A percentile compares a stretch with the other conserved stretches of the same genome.
phyloP scores from a whole-genome alignment of 192 early-diverging fungal genomes.

The Diversispora eburnea region DNA sequence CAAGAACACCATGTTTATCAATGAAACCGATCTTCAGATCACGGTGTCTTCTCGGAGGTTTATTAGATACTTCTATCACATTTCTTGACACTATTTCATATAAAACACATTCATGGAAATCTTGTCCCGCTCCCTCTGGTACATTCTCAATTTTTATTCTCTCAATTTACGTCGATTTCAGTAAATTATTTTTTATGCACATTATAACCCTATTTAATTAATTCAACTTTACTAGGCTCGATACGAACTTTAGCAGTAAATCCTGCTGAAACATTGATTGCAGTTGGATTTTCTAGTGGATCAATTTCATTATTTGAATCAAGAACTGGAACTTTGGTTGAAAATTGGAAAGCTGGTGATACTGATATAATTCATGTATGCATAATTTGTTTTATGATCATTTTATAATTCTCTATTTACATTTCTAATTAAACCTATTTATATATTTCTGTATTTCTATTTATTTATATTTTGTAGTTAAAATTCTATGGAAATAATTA shows the following conservation, averaged over 20 bases:
- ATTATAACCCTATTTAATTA: not conserved
- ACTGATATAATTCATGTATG: constrained; percentile 53
- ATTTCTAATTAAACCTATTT: not conserved
- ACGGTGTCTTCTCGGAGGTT: constrained; percentile 47
- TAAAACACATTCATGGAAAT: constrained; percentile 42
- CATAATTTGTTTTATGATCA: not conserved
- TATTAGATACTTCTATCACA: constrained; percentile 45
- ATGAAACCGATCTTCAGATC: constrained; percentile 51
- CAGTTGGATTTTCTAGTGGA: constrained; percentile 51
- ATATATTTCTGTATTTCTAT: not conserved
- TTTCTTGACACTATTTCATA: no score
- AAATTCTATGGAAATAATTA: constrained; percentile 55
- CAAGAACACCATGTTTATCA: constrained; percentile 41
- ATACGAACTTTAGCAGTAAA: constrained; percentile 43
- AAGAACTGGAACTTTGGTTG: constrained; percentile 51
- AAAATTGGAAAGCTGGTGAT: constrained; percentile 56
- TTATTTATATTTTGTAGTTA: constrained; percentile 35
- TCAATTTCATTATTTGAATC: constrained; percentile 51
- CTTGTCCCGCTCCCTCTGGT: constrained; percentile 10
- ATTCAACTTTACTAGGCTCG: constrained; percentile 26
- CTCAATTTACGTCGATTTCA: no score
- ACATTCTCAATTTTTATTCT: not conserved
- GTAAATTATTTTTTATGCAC: not conserved
- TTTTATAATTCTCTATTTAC: not conserved
- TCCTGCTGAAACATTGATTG: constrained; percentile 49